These are phyloP conservation scores for Passiflora organensis DNA, from an alignment of 345 rosid species.

Conservation along the genomic window DNA sequence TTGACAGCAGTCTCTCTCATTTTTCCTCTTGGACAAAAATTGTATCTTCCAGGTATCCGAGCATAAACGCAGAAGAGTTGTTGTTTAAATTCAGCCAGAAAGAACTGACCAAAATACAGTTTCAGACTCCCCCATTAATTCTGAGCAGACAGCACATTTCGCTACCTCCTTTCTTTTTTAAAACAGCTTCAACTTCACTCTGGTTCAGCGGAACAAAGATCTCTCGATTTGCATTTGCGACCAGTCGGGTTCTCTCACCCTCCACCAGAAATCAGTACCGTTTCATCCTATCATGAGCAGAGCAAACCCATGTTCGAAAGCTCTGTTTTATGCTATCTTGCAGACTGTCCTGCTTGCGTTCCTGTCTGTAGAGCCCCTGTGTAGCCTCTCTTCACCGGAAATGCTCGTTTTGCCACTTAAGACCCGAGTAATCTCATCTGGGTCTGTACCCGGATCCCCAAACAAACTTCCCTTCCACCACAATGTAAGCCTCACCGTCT, in stretches of 20 bases:
- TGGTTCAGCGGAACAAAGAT: not conserved
- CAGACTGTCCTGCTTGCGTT: not conserved
- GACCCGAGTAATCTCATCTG: constrained; percentile 37
- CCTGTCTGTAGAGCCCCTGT: not conserved
- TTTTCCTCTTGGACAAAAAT: no score
- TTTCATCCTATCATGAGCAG: constrained; percentile 1
- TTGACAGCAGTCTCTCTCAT: no score
- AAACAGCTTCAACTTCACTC: no score
- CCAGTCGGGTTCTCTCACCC: not conserved
- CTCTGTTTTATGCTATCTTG: constrained; percentile 1
- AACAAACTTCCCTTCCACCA: constrained; percentile 77
- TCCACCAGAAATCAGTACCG: not conserved
- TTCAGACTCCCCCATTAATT: no score
- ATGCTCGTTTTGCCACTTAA: constrained; percentile 55
- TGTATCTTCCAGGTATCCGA: no score
- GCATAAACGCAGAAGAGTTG: no score
- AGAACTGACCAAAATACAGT: no score
- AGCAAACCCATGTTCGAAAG: constrained; percentile 2
- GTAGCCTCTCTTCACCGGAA: constrained; percentile 18
- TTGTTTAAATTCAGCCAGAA: no score
- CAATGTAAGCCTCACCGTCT: constrained; percentile 71
- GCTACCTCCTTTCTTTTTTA: no score
- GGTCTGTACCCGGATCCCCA: constrained; percentile 41
- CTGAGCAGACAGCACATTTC: no score
- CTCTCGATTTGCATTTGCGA: not conserved